phyloP scores from a whole-genome alignment of 148 eudicot species.

The Linanthus parryae region DNA sequence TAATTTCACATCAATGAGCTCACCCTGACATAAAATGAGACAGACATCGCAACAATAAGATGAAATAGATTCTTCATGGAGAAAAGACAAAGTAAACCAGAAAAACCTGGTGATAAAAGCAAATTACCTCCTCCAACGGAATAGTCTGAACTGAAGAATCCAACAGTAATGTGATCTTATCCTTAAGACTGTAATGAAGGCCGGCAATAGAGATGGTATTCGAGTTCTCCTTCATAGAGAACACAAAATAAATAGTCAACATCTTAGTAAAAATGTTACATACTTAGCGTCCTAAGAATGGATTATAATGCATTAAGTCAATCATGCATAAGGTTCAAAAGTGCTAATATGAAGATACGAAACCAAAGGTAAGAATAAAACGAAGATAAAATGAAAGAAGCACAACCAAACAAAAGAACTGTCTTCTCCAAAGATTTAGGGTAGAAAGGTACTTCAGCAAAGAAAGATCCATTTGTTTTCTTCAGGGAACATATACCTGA shows the following conservation, averaged over 20 bases:
- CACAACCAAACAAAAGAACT: no score
- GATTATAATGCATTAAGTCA: no score
- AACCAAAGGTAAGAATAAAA: no score
- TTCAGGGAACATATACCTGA: constrained; percentile 37
- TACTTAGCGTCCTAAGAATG: no score
- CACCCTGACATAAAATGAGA: constrained; percentile 32
- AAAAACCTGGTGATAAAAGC: not conserved
- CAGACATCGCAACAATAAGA: not conserved
- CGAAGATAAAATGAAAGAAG: no score
- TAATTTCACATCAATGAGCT: constrained; percentile 61
- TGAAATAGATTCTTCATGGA: not conserved
- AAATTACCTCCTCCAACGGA: constrained; percentile 57
- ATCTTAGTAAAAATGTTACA: no score
- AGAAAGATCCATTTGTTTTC: not conserved
- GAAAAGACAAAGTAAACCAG: not conserved
- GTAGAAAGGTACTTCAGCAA: no score
- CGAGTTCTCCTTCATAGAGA: constrained; percentile 1
- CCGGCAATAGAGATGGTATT: constrained; percentile 41
- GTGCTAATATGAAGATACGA: no score
- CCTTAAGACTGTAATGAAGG: constrained; percentile 40
- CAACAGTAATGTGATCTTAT: constrained; percentile 33
- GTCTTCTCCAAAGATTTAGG: no score
- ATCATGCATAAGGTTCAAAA: no score
- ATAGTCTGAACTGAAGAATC: constrained; percentile 41
- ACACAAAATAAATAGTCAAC: not conserved